phyloP scores from a whole-genome alignment of 1,139 yeast genomes.

The Nematodospora anomalae region DNA sequence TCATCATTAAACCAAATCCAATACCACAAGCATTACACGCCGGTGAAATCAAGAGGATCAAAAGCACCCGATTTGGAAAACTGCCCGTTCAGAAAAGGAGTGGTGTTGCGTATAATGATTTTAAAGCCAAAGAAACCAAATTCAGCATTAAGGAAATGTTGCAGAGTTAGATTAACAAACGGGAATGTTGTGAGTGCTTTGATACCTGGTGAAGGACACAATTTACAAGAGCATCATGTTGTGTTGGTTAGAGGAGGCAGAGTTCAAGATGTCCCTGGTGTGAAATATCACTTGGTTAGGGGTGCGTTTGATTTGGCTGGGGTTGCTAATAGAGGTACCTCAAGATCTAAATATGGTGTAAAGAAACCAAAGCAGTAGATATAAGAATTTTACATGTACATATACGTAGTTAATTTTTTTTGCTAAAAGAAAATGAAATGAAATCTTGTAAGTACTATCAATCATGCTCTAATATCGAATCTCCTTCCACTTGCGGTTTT shows the following conservation, averaged over 20 bases:
- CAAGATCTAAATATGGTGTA: conserved; percentile 92
- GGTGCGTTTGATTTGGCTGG: conserved; percentile 95
- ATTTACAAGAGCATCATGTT: conserved; percentile 96
- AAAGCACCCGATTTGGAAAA: conserved; percentile 81
- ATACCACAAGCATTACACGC: conserved; percentile 61
- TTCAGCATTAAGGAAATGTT: conserved; percentile 96
- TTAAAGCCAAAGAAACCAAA: conserved; percentile 97
- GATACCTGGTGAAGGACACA: conserved; percentile 98
- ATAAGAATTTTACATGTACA: conserved; percentile 3
- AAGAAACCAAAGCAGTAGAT: conserved; percentile 62
- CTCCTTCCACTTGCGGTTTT: conserved; percentile 86
- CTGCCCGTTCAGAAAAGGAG: conserved; percentile 88
- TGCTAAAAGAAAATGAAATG: too few species aligned
- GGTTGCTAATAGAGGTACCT: conserved; percentile 86
- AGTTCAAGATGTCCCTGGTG: conserved; percentile 98
- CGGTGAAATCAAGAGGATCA: conserved; percentile 44
- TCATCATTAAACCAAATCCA: conserved; percentile 76
- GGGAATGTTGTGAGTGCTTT: conserved; percentile 90
- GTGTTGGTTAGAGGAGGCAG: conserved; percentile 96
- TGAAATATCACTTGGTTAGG: conserved; percentile 88
- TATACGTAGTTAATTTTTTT: conserved; percentile 1
- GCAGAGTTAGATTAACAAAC: conserved; percentile 89
- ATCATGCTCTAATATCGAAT: conserved; percentile 41
- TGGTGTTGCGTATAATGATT: conserved; percentile 91
- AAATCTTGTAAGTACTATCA: neutral